Base-by-base conservation (phyloP, 805 yeast genomes). In the Crinitomyces ghanaensis region DNA sequence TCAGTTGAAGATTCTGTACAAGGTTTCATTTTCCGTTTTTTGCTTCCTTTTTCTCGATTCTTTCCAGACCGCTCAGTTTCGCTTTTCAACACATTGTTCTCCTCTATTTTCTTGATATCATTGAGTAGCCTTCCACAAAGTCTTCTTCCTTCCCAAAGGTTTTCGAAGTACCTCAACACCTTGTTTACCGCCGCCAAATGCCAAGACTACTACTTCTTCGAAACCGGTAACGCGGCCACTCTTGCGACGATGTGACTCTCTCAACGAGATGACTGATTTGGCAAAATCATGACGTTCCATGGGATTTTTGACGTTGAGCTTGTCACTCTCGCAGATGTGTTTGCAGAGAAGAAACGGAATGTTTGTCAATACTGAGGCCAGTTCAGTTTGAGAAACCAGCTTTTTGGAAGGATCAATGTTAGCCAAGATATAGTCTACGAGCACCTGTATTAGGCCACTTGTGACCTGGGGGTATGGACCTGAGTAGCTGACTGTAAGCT, bases 391-490 rank as follows among this genome's bases (percentile, higher is more conserved):
- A 12, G 37, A 12, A n/a, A 42, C 40, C 25, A 28, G 37, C 19
- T 28, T 24, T 5, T 26, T 34, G 5, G 34, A 41, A 15, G 16
- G 16, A 13, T 33, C 28, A 36, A 42, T 36, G 33, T 33, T 40
- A n/a, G 30, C 28, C 11, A 46, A 31, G 8, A 51, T 31, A 31
- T 26, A 49, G 28, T 43, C 37, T 15, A 51, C 37, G 22, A 50
- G 36, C 9, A 24, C 21, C 3, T 42, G 9, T 20, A 51, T 33
- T 14, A 54, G 44, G 6, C 37, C 31, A 17, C 38, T 26, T 20
- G 59, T 54, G 42, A 36, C 47, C 6, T 48, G 45, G 9, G 59
- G 57, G 32, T 53, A 53, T 4, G 57, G 54, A 4, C 59, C 59
- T 11, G 36, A 36, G 21, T 39, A 31, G 17, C 36, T 21, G 21